Conservation (phyloP, 495 filamentous ascomycete genomes). For the Tuber umbilicatum region DNA sequence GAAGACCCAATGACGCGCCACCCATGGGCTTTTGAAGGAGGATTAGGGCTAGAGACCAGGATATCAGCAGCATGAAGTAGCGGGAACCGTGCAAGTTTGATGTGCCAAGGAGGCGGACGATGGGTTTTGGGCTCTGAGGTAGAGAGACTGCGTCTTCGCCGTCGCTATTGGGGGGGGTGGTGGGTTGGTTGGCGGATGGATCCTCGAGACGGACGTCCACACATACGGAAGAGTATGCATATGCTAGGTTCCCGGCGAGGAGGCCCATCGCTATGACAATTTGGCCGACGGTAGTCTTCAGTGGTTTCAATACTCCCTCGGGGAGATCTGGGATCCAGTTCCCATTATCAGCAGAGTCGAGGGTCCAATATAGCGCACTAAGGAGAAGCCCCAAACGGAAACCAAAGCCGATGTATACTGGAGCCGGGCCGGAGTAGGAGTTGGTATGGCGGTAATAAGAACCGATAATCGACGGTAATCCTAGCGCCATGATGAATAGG, state of each 20-base stretch:
- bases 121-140: constrained; percentile 42
- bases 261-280: constrained; percentile 63
- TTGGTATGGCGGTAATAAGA: constrained; percentile 67
- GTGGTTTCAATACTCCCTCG: constrained; percentile 58
- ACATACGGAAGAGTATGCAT: constrained; percentile 68
- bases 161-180: constrained; percentile 33
- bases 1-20: constrained; percentile 67
- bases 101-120: constrained; percentile 78
- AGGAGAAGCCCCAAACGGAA: constrained; percentile 71
- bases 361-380: constrained; percentile 73
- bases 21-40: constrained; percentile 95
- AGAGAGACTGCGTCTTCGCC: constrained; percentile 36
- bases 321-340: constrained; percentile 66
- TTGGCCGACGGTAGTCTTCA: constrained; percentile 69
- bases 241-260: constrained; percentile 62
- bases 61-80: constrained; percentile 75
- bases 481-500: constrained; percentile 63
- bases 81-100: constrained; percentile 87
- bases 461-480: constrained; percentile 71
- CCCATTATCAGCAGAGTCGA: constrained; percentile 85
- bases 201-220: constrained; percentile 53
- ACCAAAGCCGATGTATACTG: constrained; percentile 71
- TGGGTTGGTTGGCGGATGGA: constrained; percentile 24
- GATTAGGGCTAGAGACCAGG: constrained; percentile 65
- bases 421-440: constrained; percentile 78